Conservation (phyloP, 257 asterid genomes). For the Solanum ossicruentum region DNA sequence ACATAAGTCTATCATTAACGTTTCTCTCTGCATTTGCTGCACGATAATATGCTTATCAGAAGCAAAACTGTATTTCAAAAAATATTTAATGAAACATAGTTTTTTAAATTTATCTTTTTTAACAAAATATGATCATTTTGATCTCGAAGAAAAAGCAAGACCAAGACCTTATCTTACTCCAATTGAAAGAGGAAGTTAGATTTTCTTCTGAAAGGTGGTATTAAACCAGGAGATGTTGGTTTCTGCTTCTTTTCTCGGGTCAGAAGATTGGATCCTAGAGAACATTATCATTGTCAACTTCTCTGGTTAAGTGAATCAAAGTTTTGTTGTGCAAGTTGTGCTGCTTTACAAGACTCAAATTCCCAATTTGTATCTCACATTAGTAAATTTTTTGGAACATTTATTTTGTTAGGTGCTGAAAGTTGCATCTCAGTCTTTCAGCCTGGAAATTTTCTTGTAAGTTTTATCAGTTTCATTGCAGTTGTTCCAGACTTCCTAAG, state of each 20-base stretch:
- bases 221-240: not conserved
- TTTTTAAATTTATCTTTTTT: too few relatives aligned
- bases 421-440: not conserved
- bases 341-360: not conserved
- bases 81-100: too few relatives aligned
- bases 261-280: not conserved
- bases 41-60: too few relatives aligned
- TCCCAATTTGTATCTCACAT: not conserved
- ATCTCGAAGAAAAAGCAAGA: too few relatives aligned
- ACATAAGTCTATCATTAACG: too few relatives aligned
- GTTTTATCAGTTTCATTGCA: not conserved
- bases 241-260: not conserved
- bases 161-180: too few relatives aligned
- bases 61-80: too few relatives aligned
- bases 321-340: not conserved
- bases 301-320: not conserved
- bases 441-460: not conserved
- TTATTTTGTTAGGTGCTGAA: not conserved
- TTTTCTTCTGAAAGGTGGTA: not conserved
- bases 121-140: too few relatives aligned
- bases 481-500: not conserved
- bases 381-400: not conserved
- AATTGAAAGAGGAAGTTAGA: not conserved
- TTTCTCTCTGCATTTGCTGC: too few relatives aligned
- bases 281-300: not conserved